phyloP scores from a whole-genome alignment of 352 stramenopile genomes.

The Globisporangium emineosum region DNA sequence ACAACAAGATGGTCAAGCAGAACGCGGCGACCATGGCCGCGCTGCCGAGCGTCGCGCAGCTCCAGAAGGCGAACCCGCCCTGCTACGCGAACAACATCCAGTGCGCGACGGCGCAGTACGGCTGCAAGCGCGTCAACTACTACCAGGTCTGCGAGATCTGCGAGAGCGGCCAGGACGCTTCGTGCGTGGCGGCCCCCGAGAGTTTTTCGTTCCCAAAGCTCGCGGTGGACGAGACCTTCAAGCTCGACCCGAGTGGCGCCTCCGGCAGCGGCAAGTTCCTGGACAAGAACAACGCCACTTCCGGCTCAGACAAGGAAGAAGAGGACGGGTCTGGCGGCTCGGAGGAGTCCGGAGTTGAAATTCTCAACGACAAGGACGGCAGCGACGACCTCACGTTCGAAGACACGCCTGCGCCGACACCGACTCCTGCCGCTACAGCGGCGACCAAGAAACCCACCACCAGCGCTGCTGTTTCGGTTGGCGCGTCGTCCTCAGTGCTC shows the following conservation, averaged over 20 bases:
- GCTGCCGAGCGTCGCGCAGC: conserved; percentile 36
- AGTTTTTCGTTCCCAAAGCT: conserved; percentile 48
- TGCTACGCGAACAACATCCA: conserved; percentile 65
- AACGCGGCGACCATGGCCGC: conserved; percentile 40
- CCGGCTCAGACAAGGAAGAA: conserved; percentile 10
- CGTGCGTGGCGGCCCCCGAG: conserved; percentile 34
- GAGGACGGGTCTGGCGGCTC: neutral
- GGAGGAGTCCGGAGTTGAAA: neutral
- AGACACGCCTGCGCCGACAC: neutral
- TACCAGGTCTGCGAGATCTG: conserved; percentile 65
- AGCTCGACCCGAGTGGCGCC: conserved; percentile 13
- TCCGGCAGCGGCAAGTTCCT: conserved; percentile 9
- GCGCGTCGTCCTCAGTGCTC: neutral
- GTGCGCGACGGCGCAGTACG: conserved; percentile 39
- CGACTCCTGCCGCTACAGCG: neutral
- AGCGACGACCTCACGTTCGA: conserved; percentile 6
- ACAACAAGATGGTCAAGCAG: conserved; percentile 40
- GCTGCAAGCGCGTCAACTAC: conserved; percentile 59
- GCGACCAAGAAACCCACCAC: conserved; percentile 1
- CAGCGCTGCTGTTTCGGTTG: neutral
- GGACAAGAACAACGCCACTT: conserved; percentile 9
- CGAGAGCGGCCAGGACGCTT: conserved; percentile 16
- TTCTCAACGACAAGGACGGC: neutral
- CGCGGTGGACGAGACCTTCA: conserved; percentile 24
- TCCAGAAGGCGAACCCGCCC: conserved; percentile 49